These are phyloP conservation scores for Spatholobus suberectus DNA, from an alignment of 306 rosid species.

Conservation along the genomic window DNA sequence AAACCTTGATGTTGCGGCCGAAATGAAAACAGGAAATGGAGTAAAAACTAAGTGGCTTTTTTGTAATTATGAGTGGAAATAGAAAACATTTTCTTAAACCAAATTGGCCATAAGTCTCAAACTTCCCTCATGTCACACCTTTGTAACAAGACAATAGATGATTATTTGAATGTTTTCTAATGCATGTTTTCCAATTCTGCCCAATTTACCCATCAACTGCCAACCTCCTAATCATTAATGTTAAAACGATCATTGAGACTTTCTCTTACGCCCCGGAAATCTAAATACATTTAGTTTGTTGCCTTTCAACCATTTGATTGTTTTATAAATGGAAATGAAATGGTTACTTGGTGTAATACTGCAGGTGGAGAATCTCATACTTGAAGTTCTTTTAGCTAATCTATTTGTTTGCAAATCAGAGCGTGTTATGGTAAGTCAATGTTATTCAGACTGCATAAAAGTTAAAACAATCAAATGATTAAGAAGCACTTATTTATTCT, in stretches of 20 bases:
- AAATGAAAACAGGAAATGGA: neutral
- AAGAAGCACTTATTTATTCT: constrained; percentile 20
- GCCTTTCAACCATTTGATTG: constrained; percentile 2
- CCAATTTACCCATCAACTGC: constrained; percentile 2
- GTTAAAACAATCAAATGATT: neutral
- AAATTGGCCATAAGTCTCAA: neutral
- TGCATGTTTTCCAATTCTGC: neutral
- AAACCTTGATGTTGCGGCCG: too few relatives aligned
- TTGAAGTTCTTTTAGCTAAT: constrained; percentile 84
- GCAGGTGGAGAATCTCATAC: constrained; percentile 85
- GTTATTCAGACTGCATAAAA: constrained; percentile 17
- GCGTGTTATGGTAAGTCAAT: constrained; percentile 69
- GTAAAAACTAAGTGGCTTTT: neutral
- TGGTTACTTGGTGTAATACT: constrained; percentile 19
- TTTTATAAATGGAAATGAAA: constrained; percentile 23
- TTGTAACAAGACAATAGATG: neutral
- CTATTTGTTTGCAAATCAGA: constrained; percentile 66
- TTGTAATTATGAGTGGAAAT: neutral
- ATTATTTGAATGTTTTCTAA: constrained; percentile 14
- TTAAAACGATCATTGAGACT: neutral
- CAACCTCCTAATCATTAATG: constrained; percentile 9
- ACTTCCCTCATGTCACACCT: neutral
- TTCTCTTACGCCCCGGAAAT: neutral
- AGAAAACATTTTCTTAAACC: neutral
- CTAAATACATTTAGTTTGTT: constrained; percentile 13